phyloP scores from a whole-genome alignment of 108 stramenopile genomes.

The Cyclotella cryptica region DNA sequence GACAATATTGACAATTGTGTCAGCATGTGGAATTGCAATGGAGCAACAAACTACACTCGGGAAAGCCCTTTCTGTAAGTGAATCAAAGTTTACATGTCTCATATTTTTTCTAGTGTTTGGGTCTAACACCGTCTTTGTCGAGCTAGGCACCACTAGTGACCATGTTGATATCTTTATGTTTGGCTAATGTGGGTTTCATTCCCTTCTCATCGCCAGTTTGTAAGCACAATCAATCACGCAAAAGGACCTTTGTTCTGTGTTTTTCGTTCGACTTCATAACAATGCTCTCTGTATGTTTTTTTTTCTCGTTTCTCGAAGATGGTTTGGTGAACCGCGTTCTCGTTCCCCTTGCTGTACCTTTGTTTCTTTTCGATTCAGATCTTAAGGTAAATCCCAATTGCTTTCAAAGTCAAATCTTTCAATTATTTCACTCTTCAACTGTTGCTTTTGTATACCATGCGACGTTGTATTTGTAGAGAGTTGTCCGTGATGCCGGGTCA shows the following conservation, averaged over 20 bases:
- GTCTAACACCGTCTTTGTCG: constrained; percentile 6
- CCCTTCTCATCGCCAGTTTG: constrained; percentile 77
- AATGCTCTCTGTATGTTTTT: neutral
- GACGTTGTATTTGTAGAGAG: constrained; percentile 35
- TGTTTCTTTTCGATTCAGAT: constrained; percentile 90
- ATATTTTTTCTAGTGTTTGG: neutral
- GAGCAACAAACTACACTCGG: constrained; percentile 76
- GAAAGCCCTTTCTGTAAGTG: constrained; percentile 70
- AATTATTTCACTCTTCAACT: too few relatives aligned
- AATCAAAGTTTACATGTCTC: neutral
- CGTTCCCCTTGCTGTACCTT: constrained; percentile 90
- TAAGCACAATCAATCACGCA: constrained; percentile 3
- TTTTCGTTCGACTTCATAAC: neutral
- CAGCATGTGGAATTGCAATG: constrained; percentile 70
- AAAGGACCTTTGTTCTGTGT: neutral
- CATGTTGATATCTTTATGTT: constrained; percentile 68
- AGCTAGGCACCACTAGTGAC: constrained; percentile 74
- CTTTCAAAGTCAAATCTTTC: neutral
- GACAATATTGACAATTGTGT: constrained; percentile 60
- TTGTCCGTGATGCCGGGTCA: constrained; percentile 79
- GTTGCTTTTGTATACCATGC: too few relatives aligned
- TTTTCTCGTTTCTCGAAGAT: constrained; percentile 8
- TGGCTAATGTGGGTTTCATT: constrained; percentile 75
- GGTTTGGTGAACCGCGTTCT: constrained; percentile 65
- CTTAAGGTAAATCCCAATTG: constrained; percentile 30